Conservation (phyloP, 768 basidiomycete genomes). For the Gyrodon lividus region DNA sequence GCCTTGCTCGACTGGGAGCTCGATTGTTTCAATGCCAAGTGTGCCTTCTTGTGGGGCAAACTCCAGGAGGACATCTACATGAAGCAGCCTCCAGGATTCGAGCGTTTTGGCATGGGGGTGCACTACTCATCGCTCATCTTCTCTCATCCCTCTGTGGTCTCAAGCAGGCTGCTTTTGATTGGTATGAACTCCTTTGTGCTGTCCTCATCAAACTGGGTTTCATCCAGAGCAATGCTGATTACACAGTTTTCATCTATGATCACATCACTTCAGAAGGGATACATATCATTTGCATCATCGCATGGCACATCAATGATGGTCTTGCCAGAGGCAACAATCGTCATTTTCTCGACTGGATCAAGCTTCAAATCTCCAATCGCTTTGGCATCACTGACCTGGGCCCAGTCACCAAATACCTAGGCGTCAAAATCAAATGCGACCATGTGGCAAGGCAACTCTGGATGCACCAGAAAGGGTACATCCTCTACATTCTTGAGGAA, state of each 20-base stretch:
- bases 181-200: slow-evolving; percentile 2
- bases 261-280: fast-evolving
- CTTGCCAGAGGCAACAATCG: neutral
- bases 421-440: neutral
- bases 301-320: slow-evolving; percentile 10
- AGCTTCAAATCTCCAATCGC: neutral
- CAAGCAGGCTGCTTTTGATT: slow-evolving; percentile 1
- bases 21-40: slow-evolving; percentile 6
- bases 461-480: neutral
- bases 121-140: neutral
- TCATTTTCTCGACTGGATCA: neutral
- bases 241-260: neutral
- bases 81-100: slow-evolving; percentile 33
- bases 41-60: slow-evolving; percentile 1
- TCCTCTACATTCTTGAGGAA: neutral
- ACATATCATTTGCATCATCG: slow-evolving; percentile 5
- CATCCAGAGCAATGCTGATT: neutral
- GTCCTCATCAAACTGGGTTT: neutral
- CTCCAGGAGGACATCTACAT: slow-evolving; percentile 32
- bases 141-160: slow-evolving; percentile 1
- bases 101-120: slow-evolving; percentile 9
- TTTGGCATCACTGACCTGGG: slow-evolving; percentile 4
- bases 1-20: slow-evolving; percentile 5
- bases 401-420: neutral
- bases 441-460: neutral